Percentiles rank a stretch among this genome's conserved stretches.
Conservation (phyloP, 1,284 basidiomycete species). For the Omphalotus olearius region DNA sequence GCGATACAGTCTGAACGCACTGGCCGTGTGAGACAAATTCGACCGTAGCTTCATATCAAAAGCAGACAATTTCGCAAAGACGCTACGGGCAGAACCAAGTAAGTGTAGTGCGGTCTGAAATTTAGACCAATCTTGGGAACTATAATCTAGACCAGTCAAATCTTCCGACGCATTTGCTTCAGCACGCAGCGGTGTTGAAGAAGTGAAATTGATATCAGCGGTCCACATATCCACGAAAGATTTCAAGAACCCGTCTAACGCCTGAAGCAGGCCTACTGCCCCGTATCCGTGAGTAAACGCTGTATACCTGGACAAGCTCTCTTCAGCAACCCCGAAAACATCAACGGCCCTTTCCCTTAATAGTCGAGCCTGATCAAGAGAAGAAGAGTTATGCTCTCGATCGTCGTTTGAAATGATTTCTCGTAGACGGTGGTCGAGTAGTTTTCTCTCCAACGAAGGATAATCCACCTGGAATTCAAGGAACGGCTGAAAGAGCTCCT, state of each 20-base stretch:
- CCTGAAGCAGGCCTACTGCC: slow-evolving; percentile 63
- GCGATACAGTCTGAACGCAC: slow-evolving; percentile 51
- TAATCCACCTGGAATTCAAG: slow-evolving; percentile 86
- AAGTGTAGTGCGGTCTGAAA: slow-evolving; percentile 84
- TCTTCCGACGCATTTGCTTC: slow-evolving; percentile 43
- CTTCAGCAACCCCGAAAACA: slow-evolving; percentile 75
- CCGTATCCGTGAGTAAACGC: slow-evolving; percentile 89
- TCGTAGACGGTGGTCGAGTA: slow-evolving; percentile 56
- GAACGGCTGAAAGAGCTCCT: slow-evolving; percentile 88
- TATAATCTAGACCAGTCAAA: slow-evolving; percentile 80
- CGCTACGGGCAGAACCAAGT: slow-evolving; percentile 68
- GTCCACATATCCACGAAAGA: slow-evolving; percentile 66
- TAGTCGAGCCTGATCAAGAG: slow-evolving; percentile 55
- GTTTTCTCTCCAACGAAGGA: slow-evolving; percentile 66
- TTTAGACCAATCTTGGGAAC: slow-evolving; percentile 78
- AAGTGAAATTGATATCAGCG: slow-evolving; percentile 43
- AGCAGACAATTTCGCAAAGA: slow-evolving; percentile 58
- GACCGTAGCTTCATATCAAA: slow-evolving; percentile 71
- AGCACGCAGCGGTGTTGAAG: slow-evolving; percentile 24
- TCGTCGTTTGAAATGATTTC: slow-evolving; percentile 37
- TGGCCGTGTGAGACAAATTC: slow-evolving; percentile 54
- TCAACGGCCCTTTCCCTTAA: slow-evolving; percentile 71
- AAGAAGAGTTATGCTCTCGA: slow-evolving; percentile 29
- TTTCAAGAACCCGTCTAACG: slow-evolving; percentile 68
- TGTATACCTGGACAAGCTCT: slow-evolving; percentile 69